phyloP scores from a whole-genome alignment of 148 eudicot species.

The Nyssa sinensis region DNA sequence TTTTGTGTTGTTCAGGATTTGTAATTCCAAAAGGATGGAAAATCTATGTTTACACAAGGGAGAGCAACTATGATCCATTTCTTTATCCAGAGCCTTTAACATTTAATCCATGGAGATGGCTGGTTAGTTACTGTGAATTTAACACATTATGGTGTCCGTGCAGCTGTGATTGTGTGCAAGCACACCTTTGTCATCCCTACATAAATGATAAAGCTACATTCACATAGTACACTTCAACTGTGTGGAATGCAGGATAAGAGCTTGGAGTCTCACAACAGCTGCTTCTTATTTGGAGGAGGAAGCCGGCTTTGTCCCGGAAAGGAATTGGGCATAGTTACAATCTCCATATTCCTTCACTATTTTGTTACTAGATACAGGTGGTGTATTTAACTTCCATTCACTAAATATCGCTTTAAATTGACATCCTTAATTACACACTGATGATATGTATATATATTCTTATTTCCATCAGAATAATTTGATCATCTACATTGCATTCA shows the following conservation, averaged over 20 bases:
- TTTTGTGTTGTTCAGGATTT: slow-evolving; percentile 40
- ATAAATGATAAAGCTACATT: background rate
- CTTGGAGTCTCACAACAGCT: slow-evolving; percentile 58
- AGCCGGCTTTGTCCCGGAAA: slow-evolving; percentile 76
- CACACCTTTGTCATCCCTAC: background rate
- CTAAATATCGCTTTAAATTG: background rate
- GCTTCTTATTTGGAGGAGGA: slow-evolving; percentile 75
- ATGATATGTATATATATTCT: too few relatives aligned
- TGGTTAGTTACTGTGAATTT: slow-evolving; percentile 41
- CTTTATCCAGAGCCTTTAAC: slow-evolving; percentile 65
- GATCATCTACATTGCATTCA: too few relatives aligned
- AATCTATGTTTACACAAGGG: slow-evolving; percentile 82
- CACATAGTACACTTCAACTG: background rate
- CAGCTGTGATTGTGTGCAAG: background rate
- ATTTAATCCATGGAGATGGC: slow-evolving; percentile 95
- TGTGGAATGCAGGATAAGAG: slow-evolving; percentile 44
- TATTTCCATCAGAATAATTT: too few relatives aligned
- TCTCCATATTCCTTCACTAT: slow-evolving; percentile 75
- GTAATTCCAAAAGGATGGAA: slow-evolving; percentile 84
- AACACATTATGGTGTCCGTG: too few relatives aligned
- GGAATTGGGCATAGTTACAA: slow-evolving; percentile 61
- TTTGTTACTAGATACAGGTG: slow-evolving; percentile 80
- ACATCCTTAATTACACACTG: background rate
- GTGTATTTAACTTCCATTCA: background rate
- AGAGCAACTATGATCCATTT: slow-evolving; percentile 72